phyloP scores from a whole-genome alignment of 345 rosid species.

The Anacardium occidentale region DNA sequence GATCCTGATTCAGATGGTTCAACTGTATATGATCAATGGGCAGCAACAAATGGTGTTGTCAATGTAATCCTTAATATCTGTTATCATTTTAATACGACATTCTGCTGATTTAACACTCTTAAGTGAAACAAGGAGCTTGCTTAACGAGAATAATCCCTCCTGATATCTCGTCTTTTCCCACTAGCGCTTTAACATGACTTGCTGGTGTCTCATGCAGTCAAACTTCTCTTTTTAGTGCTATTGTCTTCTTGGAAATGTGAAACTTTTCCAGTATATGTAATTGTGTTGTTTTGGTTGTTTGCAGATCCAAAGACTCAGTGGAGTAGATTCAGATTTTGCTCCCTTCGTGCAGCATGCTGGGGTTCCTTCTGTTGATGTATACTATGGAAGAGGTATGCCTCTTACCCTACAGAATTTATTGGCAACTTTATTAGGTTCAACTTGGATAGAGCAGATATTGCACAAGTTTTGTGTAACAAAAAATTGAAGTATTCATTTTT shows the following conservation, averaged over 20 bases:
- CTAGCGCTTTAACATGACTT: neutral
- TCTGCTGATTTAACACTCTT: neutral
- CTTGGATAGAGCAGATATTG: neutral
- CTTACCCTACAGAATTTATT: neutral
- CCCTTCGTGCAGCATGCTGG: constrained; percentile 95
- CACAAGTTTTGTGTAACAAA: neutral
- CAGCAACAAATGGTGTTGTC: constrained; percentile 38
- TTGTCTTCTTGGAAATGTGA: constrained; percentile 10
- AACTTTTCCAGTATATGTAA: constrained; percentile 7
- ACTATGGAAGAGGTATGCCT: constrained; percentile 79
- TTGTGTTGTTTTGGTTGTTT: constrained; percentile 18
- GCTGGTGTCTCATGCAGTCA: neutral
- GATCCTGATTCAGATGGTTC: constrained; percentile 68
- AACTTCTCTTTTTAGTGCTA: constrained; percentile 1
- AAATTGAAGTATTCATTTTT: neutral
- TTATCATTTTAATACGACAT: neutral
- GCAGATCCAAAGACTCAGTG: constrained; percentile 84
- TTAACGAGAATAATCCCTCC: neutral
- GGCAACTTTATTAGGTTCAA: neutral
- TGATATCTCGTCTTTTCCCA: too few relatives aligned
- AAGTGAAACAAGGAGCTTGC: neutral
- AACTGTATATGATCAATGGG: constrained; percentile 64
- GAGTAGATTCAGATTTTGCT: constrained; percentile 88
- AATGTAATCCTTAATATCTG: constrained; percentile 29
- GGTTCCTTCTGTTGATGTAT: constrained; percentile 80